A percentile compares a stretch with the other conserved stretches of the same genome.
Evolutionary conservation across 2,329 filamentous ascomycete species (phyloP).

Genomic region (Chrysoporthe puriensis): DNA sequence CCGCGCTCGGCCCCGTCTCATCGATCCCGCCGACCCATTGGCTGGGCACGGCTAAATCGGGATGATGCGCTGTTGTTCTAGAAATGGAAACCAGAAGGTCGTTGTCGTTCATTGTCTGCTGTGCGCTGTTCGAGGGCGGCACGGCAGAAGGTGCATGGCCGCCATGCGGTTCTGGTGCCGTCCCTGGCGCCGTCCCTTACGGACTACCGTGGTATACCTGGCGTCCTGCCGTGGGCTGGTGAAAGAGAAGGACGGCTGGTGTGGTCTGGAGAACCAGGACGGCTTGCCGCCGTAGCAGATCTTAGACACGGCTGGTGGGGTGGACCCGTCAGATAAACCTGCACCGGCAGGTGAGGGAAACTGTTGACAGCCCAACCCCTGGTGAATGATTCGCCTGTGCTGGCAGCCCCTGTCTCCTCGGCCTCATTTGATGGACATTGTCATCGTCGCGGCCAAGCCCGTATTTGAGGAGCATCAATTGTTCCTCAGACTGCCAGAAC

Average conservation of each 20-base stretch:
- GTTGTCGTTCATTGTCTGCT: neutral
- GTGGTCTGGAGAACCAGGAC: too few relatives aligned
- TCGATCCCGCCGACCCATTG: conserved; percentile 15
- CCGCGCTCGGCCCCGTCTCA: neutral
- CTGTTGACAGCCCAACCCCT: too few relatives aligned
- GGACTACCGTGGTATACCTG: too few relatives aligned
- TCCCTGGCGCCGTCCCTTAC: too few relatives aligned
- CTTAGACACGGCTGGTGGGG: too few relatives aligned
- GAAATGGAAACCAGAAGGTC: neutral
- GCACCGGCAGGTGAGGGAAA: too few relatives aligned
- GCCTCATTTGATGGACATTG: conserved; percentile 22
- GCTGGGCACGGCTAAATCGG: conserved; percentile 21
- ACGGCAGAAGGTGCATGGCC: neutral
- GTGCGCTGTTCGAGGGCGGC: neutral
- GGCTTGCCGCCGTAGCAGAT: too few relatives aligned
- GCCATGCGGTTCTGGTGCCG: too few relatives aligned
- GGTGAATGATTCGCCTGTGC: neutral
- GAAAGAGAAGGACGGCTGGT: too few relatives aligned
- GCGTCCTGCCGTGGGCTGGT: too few relatives aligned
- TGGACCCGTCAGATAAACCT: too few relatives aligned
- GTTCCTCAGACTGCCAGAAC: neutral
- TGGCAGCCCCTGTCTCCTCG: conserved; percentile 7
- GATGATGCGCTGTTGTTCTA: neutral
- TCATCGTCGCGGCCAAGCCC: conserved; percentile 24
- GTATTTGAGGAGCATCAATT: neutral